Evolutionary conservation across 768 basidiomycete genomes (phyloP).

Genomic region (Hypsizygus marmoreus): DNA sequence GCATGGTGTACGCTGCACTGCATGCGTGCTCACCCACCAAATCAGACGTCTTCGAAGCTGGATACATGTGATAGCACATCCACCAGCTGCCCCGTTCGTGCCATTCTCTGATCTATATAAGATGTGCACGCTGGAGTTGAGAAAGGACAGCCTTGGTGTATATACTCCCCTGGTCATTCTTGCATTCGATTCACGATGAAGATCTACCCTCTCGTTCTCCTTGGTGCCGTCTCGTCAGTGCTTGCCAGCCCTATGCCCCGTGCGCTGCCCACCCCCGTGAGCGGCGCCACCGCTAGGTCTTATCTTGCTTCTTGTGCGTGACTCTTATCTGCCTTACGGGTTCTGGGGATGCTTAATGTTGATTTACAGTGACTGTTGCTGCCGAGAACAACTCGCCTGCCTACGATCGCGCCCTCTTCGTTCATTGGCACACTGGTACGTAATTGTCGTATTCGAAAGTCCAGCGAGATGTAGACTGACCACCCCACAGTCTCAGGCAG

Average conservation of each 20-base stretch:
- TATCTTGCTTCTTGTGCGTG: conserved; percentile 35
- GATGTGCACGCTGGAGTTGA: too few relatives aligned
- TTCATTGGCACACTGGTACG: conserved; percentile 51
- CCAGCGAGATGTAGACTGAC: too few relatives aligned
- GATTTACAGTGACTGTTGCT: conserved; percentile 32
- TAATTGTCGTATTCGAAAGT: too few relatives aligned
- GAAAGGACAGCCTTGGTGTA: too few relatives aligned
- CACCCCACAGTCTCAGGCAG: conserved; percentile 50
- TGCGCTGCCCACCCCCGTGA: conserved; percentile 34
- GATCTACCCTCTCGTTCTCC: conserved; percentile 11
- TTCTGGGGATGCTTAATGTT: background rate
- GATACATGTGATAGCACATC: too few relatives aligned
- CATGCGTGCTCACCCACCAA: too few relatives aligned
- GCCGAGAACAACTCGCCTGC: conserved; percentile 33
- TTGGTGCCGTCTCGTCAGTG: conserved; percentile 15
- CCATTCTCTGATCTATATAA: too few relatives aligned
- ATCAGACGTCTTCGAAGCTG: too few relatives aligned
- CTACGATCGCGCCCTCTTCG: conserved; percentile 42
- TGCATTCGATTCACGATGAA: conserved; percentile 10
- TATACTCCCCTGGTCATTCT: too few relatives aligned
- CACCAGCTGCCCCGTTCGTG: too few relatives aligned
- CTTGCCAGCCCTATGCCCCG: conserved; percentile 20
- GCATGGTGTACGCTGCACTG: too few relatives aligned
- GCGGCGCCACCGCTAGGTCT: conserved; percentile 32
- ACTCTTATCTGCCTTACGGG: background rate